phyloP scores from a whole-genome alignment of 2,329 filamentous ascomycete species.

The Cadophora sp. region DNA sequence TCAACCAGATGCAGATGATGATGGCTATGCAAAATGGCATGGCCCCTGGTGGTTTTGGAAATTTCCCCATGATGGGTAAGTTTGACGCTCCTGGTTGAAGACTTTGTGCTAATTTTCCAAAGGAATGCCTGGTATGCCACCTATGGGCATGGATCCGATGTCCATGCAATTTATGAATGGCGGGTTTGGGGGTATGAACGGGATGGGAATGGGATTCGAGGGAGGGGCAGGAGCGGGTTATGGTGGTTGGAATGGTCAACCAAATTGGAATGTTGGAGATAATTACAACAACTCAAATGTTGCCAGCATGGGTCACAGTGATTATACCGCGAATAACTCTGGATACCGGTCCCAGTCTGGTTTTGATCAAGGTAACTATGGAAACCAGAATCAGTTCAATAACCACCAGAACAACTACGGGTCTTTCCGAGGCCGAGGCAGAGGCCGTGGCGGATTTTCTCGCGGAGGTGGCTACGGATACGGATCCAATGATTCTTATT shows the following conservation, averaged over 20 bases:
- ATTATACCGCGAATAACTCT: constrained; percentile 80
- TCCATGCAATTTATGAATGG: constrained; percentile 81
- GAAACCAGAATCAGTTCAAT: constrained; percentile 72
- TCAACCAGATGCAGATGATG: constrained; percentile 81
- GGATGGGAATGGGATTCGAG: constrained; percentile 76
- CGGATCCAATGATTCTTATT: constrained; percentile 42
- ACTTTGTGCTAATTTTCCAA: background rate
- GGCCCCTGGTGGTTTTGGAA: constrained; percentile 60
- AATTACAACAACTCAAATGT: constrained; percentile 87
- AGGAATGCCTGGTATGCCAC: constrained; percentile 69
- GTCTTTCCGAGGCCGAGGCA: constrained; percentile 52
- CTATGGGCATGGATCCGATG: constrained; percentile 86
- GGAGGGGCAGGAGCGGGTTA: constrained; percentile 66
- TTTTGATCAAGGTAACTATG: constrained; percentile 86
- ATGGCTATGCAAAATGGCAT: constrained; percentile 77
- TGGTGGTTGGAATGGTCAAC: constrained; percentile 82
- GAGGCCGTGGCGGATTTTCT: constrained; percentile 45
- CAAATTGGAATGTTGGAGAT: constrained; percentile 84
- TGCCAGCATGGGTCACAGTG: constrained; percentile 79
- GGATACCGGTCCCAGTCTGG: constrained; percentile 67
- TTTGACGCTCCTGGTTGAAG: constrained; percentile 33
- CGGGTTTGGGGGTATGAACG: constrained; percentile 78
- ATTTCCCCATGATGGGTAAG: constrained; percentile 88
- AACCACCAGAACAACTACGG: constrained; percentile 72
- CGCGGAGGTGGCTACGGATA: constrained; percentile 43